Evolutionary conservation across 1,284 basidiomycete genomes (phyloP).

Genomic region (Moesziomyces parantarcticus): DNA sequence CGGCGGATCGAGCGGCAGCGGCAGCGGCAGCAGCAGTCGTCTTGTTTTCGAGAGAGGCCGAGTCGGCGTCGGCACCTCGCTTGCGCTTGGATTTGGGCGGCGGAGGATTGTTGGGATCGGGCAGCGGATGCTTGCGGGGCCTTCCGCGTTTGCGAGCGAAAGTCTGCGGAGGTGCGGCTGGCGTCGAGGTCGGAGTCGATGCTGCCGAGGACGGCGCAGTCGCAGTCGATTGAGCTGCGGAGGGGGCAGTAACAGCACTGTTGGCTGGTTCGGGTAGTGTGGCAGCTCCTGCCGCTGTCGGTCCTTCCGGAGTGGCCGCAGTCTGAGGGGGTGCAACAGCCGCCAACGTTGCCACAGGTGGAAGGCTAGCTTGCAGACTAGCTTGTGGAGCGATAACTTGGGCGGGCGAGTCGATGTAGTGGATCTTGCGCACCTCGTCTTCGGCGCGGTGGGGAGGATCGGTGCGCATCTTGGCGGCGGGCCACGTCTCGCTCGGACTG

Average conservation of each 20-base stretch:
- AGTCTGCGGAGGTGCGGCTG: slow-evolving; percentile 24
- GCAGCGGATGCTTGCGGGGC: slow-evolving; percentile 44
- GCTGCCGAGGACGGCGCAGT: slow-evolving; percentile 25
- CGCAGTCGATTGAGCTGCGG: not conserved
- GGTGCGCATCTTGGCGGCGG: slow-evolving; percentile 5
- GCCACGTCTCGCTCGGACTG: slow-evolving; percentile 8
- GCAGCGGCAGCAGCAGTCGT: slow-evolving; percentile 17
- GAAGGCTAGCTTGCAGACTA: not conserved
- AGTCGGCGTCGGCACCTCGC: slow-evolving; percentile 18
- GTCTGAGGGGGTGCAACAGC: not conserved
- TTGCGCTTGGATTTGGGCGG: slow-evolving; percentile 33
- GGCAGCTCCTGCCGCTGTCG: not conserved
- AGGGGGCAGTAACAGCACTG: not conserved
- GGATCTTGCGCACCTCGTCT: slow-evolving; percentile 39
- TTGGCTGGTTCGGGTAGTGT: not conserved
- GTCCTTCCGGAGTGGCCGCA: not conserved
- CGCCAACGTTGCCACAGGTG: not conserved
- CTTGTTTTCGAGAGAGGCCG: slow-evolving; percentile 19
- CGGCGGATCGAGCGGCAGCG: slow-evolving; percentile 35
- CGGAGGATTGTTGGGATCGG: slow-evolving; percentile 26
- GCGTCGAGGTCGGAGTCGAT: slow-evolving; percentile 32
- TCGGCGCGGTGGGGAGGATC: slow-evolving; percentile 13
- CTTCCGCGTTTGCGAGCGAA: slow-evolving; percentile 35
- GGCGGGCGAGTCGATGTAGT: slow-evolving; percentile 39
- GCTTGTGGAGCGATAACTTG: not conserved